These are phyloP conservation scores for Hypoxylon sp. DNA, from an alignment of 2,329 filamentous ascomycete species.

Conservation along the genomic window DNA sequence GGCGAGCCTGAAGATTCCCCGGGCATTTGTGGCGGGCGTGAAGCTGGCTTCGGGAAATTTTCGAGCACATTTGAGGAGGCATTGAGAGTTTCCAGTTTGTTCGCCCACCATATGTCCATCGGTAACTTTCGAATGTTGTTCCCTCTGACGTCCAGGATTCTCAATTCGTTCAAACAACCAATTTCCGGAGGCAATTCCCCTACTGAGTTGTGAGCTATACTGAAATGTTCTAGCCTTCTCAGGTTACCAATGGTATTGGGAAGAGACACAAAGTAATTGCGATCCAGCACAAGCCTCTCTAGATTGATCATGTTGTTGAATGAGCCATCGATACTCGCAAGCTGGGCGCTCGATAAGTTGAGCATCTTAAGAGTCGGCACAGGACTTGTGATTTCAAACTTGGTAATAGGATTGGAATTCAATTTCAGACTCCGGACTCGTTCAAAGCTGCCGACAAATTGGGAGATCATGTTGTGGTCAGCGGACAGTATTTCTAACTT, in stretches of 20 bases:
- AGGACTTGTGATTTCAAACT: slow-evolving; percentile 84
- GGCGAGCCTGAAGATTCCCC: slow-evolving; percentile 62
- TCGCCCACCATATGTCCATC: slow-evolving; percentile 95
- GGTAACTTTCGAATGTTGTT: slow-evolving; percentile 94
- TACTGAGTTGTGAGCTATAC: slow-evolving; percentile 92
- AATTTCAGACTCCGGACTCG: slow-evolving; percentile 87
- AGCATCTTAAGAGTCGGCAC: slow-evolving; percentile 87
- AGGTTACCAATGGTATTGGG: slow-evolving; percentile 88
- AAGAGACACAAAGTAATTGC: slow-evolving; percentile 94
- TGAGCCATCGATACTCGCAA: slow-evolving; percentile 89
- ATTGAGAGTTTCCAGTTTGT: slow-evolving; percentile 90
- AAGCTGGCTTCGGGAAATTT: slow-evolving; percentile 88
- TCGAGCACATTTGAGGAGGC: slow-evolving; percentile 95
- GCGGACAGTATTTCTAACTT: slow-evolving; percentile 89
- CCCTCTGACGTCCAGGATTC: slow-evolving; percentile 88
- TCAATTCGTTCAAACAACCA: slow-evolving; percentile 87
- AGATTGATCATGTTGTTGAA: slow-evolving; percentile 91
- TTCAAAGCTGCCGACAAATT: slow-evolving; percentile 90
- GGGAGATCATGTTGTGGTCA: slow-evolving; percentile 92
- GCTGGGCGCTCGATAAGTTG: slow-evolving; percentile 91
- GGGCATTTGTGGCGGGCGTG: slow-evolving; percentile 75
- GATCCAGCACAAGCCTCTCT: slow-evolving; percentile 89
- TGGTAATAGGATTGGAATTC: slow-evolving; percentile 95
- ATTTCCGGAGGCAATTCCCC: slow-evolving; percentile 88
- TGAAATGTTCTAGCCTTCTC: slow-evolving; percentile 88